Base-by-base conservation (phyloP, 495 filamentous ascomycete genomes). In the Cercophora newfieldiana region DNA sequence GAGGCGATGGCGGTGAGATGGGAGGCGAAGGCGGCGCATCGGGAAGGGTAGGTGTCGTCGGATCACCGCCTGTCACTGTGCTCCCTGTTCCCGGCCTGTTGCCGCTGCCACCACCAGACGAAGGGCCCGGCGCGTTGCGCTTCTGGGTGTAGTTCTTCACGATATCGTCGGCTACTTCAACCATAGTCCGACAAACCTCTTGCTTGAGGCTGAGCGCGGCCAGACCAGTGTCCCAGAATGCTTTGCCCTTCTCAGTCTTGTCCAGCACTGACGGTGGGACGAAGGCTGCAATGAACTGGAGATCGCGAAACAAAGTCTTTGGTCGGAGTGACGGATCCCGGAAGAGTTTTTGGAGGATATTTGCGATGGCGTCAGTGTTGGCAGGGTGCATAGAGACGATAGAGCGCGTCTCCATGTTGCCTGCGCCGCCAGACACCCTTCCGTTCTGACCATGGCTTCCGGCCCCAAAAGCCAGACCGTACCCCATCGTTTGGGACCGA, bases 201-300 rank as follows among this genome's bases (percentile, higher is more conserved):
- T 94, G 91, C 75, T 97, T 97, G 49, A 98, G 82, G 47, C 89
- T 88, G 37, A 97, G 79, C 6, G 93, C 93, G 14, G 95, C 95
- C 18, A 97, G 83, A 1, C 90, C 91, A 44, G 94, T 91, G 73
- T 99, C 92, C 87, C 96, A 93, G 76, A 98, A 99, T 0, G 95
- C 93, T 67, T 94, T 97, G 33, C 92, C 94, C 44, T 88, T 86
- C 58, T 94, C 90, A 0, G 90, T 94, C 68, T 91, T 90, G 79
- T 95, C 93, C 14, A 99, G 83, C 7, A 91, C 87, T 7, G 88
- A 83, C 8, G 88, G 80, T 7, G 95, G 91, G 25, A 97, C 90
- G 72, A 99, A 97, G 0, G 95, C 89, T 3, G 94, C 92, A 68
- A 99, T 96, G 73, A 91, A 97, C 72, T 99, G 95, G 8, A 99